These are phyloP conservation scores for Sextonia rubra DNA, from an alignment of 164 flowering plant genomes.

Conservation along the genomic window DNA sequence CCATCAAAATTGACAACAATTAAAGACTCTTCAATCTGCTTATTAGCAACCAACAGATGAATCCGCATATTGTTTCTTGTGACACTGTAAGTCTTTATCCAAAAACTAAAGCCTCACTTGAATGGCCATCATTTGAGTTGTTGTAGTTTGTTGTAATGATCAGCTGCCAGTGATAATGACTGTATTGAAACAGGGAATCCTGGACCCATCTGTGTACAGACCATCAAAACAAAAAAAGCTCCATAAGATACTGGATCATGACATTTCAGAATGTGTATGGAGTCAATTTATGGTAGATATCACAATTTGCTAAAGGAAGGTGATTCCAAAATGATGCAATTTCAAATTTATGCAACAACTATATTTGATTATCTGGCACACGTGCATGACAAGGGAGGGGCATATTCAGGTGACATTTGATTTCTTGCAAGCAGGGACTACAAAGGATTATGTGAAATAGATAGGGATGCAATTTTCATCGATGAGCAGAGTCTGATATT, in stretches of 20 bases:
- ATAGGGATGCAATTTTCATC: too few relatives aligned
- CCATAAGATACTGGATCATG: neutral
- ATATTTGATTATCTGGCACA: too few relatives aligned
- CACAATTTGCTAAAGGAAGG: too few relatives aligned
- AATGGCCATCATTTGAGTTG: constrained; percentile 26
- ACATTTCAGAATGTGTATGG: neutral
- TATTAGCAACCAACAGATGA: neutral
- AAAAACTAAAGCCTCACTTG: neutral
- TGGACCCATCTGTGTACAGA: constrained; percentile 80
- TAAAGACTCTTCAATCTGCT: neutral
- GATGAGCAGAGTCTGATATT: too few relatives aligned
- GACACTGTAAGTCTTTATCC: neutral
- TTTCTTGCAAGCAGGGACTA: too few relatives aligned
- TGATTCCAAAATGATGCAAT: too few relatives aligned
- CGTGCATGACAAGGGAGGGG: too few relatives aligned
- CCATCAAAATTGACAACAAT: neutral
- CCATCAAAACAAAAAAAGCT: neutral
- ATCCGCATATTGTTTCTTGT: neutral
- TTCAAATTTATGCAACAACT: too few relatives aligned
- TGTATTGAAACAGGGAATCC: constrained; percentile 75
- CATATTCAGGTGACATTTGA: too few relatives aligned
- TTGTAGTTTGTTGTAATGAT: constrained; percentile 47
- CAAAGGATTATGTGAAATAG: too few relatives aligned
- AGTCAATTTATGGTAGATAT: too few relatives aligned
- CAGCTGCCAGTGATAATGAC: constrained; percentile 76